Percentiles rank a stretch among this genome's conserved stretches.
These are phyloP conservation scores for Mrakiaceae sp. DNA, from an alignment of 1,284 basidiomycete genomes.

Conservation along the genomic window DNA sequence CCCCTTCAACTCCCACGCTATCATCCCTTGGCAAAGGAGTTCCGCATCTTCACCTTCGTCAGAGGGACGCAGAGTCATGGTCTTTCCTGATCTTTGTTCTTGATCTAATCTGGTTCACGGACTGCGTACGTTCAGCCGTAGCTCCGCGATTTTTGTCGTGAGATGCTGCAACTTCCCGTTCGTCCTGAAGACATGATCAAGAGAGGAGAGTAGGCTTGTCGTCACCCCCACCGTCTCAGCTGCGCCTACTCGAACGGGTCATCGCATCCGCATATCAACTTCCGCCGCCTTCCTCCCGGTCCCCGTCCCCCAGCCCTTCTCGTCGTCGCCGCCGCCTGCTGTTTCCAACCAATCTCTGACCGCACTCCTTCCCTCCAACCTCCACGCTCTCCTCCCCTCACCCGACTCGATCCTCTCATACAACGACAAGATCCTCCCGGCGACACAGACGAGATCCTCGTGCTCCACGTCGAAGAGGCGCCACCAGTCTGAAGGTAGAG, in stretches of 20 bases:
- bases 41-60: no score
- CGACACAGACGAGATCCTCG: slow-evolving; percentile 72
- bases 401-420: slow-evolving; percentile 28
- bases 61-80: no score
- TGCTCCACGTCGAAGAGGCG: slow-evolving; percentile 73
- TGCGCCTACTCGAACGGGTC: not conserved
- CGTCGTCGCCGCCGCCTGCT: not conserved
- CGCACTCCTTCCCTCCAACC: not conserved
- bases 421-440: slow-evolving; percentile 64
- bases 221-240: not conserved
- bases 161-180: not conserved
- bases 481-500: slow-evolving; percentile 75
- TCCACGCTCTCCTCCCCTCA: not conserved
- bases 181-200: not conserved
- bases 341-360: slow-evolving; percentile 8
- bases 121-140: not conserved
- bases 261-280: not conserved
- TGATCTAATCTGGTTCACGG: not conserved
- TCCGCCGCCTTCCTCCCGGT: not conserved
- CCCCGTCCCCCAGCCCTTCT: not conserved
- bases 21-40: no score
- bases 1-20: no score
- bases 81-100: not conserved
- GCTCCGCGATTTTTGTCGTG: not conserved
- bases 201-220: not conserved